Base-by-base conservation (phyloP, 495 filamentous ascomycete genomes). In the Aspergillus steynii region DNA sequence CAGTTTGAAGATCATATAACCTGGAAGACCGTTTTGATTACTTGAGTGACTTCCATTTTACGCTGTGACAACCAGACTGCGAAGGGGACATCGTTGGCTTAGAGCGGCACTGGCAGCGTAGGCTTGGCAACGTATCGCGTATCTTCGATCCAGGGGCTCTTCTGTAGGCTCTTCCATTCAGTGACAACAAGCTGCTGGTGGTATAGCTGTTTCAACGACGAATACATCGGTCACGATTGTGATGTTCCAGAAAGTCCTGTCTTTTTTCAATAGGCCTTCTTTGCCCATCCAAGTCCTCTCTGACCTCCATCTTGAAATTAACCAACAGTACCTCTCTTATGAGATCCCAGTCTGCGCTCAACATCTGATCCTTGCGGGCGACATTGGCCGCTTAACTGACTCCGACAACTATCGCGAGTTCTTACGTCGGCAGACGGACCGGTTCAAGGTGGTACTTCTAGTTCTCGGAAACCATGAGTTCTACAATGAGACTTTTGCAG, bases 401-500 rank as follows among this genome's bases (percentile, higher is more conserved):
- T 86, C 85, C 63, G 67, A 80, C 5, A 63, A 66, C 4, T 87
- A 83, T 66, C 75, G 73, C n/a, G 37, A 61, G 29, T 86, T 87
- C 62, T 65, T 87, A 45, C 63, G 76, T 37, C 68, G 65, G 1
- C 80, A 86, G 46, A 75, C 73, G 4, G 58, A 72, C 7, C 67
- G 61, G 1, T 86, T 81, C 64, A 57, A 75, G 27, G 59, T 70
- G 1, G 77, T 86, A 0, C 86, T 83, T 61, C 72, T 86, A 1
- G 72, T 86, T 0, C 77, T 83, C 9, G 86, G 85, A 0, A 86
- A 85, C 58, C 83, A 87, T 60, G 84, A 87, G 62, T 86, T 87
- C 71, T 84, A 85, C 65, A 75, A 78, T 46, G 56, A 71, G 1
- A 65, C 70, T 8, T 74, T 74, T 45, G 56, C 60, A 2, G 62